Base-by-base conservation (phyloP, 2,329 filamentous ascomycete species). In the Orbilia brochopaga region DNA sequence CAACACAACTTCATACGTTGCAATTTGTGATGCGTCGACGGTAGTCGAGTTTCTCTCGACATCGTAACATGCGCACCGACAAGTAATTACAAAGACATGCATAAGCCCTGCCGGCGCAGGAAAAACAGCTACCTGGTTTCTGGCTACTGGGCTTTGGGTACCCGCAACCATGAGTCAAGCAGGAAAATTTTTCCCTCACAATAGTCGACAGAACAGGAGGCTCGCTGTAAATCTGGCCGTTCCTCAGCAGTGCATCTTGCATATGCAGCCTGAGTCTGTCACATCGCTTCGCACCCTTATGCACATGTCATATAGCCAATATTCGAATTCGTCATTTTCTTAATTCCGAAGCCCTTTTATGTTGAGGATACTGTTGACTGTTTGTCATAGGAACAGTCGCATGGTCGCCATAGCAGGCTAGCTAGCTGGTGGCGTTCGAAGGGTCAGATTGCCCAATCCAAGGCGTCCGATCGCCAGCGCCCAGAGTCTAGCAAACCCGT, bases 1-100 rank as follows among this genome's bases (percentile, higher is more conserved):
- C 67, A 72, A 72, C 67, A 57, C 67, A 72, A 65, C 54, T 56
- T 46, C 54, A 72, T 46, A 72, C 60, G 67, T 72, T 72, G 67
- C 24, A 72, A 61, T 72, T 72, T 72, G 54, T 54, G 55, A 44
- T 42, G 50, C 40, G 19, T 17, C 32, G 19, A 30, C 32, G n/a
- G 23, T 32, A 35, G 32, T 32, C 21, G n/a, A n/a, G n/a, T n/a
- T 35, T 37, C 32, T 13, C 17, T 52, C n/a, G 11, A 17, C 40
- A 44, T 3, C 13, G 40, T 17, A 44, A 44, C 13, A 8, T 4
- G 27, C 27, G 40, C 5, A 44, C 17, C n/a, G 19, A 48, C 13
- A 32, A 11, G 2, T 1, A 30, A 53, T 70, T 59, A 63, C 65
- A 44, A 59, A 70, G 52, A 52, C 58, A 53, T 70, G 65, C 58